A percentile compares a stretch with the other conserved stretches of the same genome.
Evolutionary conservation across 148 eudicot species (phyloP).

Genomic region (Polygonum aviculare): DNA sequence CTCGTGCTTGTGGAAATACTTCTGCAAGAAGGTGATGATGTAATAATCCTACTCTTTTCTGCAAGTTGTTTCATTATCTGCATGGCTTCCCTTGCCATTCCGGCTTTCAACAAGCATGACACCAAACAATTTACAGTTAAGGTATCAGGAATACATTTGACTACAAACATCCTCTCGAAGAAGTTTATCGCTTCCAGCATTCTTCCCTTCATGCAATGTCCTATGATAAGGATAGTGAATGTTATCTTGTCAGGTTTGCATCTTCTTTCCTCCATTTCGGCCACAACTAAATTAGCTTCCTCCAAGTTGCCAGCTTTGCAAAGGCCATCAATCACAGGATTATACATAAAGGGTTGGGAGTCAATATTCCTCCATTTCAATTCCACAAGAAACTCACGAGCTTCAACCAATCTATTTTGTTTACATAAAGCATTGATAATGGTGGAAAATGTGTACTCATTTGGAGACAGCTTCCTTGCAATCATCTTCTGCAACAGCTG

Average conservation of each 20-base stretch:
- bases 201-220: conserved; percentile 92
- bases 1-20: conserved; percentile 18
- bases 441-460: conserved; percentile 55
- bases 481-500: conserved; percentile 61
- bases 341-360: conserved; percentile 64
- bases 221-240: conserved; percentile 85
- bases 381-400: conserved; percentile 49
- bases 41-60: conserved; percentile 22
- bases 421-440: conserved; percentile 67
- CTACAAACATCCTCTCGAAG: conserved; percentile 59
- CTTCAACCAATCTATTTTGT: conserved; percentile 67
- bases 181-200: conserved; percentile 67
- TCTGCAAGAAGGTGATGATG: conserved; percentile 28
- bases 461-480: conserved; percentile 42
- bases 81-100: conserved; percentile 73
- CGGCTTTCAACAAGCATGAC: conserved; percentile 74
- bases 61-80: conserved; percentile 43
- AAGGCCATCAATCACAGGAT: conserved; percentile 87
- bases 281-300: conserved; percentile 60
- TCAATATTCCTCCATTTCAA: conserved; percentile 47
- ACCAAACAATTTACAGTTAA: conserved; percentile 53
- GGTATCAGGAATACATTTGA: conserved; percentile 67
- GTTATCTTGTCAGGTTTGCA: conserved; percentile 78
- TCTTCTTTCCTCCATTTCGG: conserved; percentile 67
- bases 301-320: conserved; percentile 83